Conservation (phyloP, 108 stramenopile genomes). For the Fistulifera pelliculosa region DNA sequence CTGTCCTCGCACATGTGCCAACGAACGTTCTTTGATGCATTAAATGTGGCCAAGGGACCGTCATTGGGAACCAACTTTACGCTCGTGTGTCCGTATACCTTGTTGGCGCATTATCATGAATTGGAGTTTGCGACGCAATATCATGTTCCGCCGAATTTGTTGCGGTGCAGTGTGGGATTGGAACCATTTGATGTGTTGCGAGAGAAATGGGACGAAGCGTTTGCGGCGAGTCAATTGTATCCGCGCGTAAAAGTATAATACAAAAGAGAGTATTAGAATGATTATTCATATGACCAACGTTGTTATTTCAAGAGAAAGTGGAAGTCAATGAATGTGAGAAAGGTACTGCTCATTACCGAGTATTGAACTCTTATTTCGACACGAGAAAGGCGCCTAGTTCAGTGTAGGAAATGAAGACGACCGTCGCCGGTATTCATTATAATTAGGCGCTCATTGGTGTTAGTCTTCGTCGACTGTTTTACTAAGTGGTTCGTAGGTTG, state of each 20-base stretch:
- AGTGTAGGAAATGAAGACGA: too few species aligned
- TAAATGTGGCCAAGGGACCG: constrained; percentile 67
- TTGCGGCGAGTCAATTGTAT: constrained; percentile 35
- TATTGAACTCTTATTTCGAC: too few species aligned
- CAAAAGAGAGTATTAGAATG: not conserved
- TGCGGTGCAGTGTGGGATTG: constrained; percentile 58
- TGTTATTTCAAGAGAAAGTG: not conserved
- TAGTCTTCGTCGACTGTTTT: too few species aligned
- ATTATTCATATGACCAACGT: not conserved
- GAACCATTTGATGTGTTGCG: constrained; percentile 38
- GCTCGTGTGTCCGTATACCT: constrained; percentile 61
- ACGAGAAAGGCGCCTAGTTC: too few species aligned
- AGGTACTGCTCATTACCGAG: too few species aligned
- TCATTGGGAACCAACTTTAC: constrained; percentile 75
- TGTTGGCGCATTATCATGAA: constrained; percentile 73
- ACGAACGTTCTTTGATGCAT: constrained; percentile 54
- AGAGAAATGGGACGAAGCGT: constrained; percentile 39
- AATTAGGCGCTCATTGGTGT: too few species aligned
- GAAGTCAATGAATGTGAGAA: constrained; percentile 1
- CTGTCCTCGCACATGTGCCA: constrained; percentile 48
- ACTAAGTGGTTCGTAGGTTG: too few species aligned
- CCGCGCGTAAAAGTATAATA: constrained; percentile 20
- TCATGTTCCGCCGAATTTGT: constrained; percentile 51
- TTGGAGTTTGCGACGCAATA: constrained; percentile 58
- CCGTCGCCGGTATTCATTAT: too few species aligned